Evolutionary conservation across 129 eudicot genomes (phyloP).

Genomic region (Flaveria robusta): DNA sequence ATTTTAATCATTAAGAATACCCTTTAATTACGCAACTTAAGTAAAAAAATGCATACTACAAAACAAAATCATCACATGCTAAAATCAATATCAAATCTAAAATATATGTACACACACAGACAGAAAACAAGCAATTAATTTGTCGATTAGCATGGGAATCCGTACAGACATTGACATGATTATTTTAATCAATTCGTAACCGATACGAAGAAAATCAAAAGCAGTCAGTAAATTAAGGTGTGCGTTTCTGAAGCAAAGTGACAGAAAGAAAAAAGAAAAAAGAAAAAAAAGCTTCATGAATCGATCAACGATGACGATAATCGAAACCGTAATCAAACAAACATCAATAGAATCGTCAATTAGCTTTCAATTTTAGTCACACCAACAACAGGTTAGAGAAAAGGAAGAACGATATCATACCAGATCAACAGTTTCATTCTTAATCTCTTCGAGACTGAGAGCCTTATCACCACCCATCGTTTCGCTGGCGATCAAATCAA

Average conservation of each 20-base stretch:
- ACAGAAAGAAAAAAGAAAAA: neutral
- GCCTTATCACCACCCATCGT: constrained; percentile 63
- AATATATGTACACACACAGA: neutral
- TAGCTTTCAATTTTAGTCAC: too few relatives aligned
- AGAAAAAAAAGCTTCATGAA: neutral
- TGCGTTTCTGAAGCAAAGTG: constrained; percentile 20
- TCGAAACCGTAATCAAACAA: neutral
- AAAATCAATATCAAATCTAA: neutral
- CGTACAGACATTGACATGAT: constrained; percentile 32
- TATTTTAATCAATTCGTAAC: constrained; percentile 33
- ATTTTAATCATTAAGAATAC: neutral
- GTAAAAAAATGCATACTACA: neutral
- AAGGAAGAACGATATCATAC: constrained; percentile 37
- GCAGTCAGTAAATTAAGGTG: neutral
- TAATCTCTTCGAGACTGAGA: constrained; percentile 75
- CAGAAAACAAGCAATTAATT: constrained; percentile 15
- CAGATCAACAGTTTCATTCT: constrained; percentile 97
- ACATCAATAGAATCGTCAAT: neutral
- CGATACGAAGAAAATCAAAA: constrained; percentile 2
- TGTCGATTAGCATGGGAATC: constrained; percentile 40
- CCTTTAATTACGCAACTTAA: constrained; percentile 21
- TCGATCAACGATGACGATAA: constrained; percentile 1
- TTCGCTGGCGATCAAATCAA: constrained; percentile 12
- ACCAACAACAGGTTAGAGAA: too few relatives aligned
- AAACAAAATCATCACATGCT: neutral